Evolutionary conservation across 2,329 filamentous ascomycete genomes (phyloP), one percentile per base, ranked within the genome.

Genomic region (Camptophora hylomeconis): DNA sequence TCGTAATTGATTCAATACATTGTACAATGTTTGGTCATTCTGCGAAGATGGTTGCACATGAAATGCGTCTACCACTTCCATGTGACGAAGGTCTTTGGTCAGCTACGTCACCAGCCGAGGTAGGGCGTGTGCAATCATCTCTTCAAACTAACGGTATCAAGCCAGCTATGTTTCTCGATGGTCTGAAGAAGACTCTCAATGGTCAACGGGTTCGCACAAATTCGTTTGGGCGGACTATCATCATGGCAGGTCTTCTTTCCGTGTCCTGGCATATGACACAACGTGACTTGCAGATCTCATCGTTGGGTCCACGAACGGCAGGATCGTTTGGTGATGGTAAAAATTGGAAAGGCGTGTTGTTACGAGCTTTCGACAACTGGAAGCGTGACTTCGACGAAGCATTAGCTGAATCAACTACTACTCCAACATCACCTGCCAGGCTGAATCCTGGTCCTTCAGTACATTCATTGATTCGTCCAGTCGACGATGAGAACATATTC

Each of bases 251-350:
- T 0, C 60, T 98, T 16, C 63, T 95, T 14, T 94, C 83, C 42
- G 83, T 95, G 17, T 89, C 80, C 48, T 95, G 84, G 82, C 87
- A 95, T 52, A 87, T 95, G 80, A 89, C 92, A 49, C 86, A 95
- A 52, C 72, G 87, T 47, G 89, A 95, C 51, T 68, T 94, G 9
- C 87, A 94, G 57, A 79, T 93, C 34, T 87, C 77, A 50, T 84
- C 84, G 1, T 66, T 95, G 0, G 84, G 80, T 8, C 36, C 43
- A 15, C 41, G 41, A 12, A 81, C 86, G 7, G 72, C 74, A 0
- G 74, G 78, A 43, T 76, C 82, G 1, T 67, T 93, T 1, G 87
- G 87, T 3, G 84, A 80, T 3, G 75, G 84, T 12, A 84, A 92
- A 49, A 87, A 87, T 51, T 95, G 89, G 89, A 75, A 86, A 30